phyloP scores from a whole-genome alignment of 352 stramenopile species.

The Globisporangium cystogenes region DNA sequence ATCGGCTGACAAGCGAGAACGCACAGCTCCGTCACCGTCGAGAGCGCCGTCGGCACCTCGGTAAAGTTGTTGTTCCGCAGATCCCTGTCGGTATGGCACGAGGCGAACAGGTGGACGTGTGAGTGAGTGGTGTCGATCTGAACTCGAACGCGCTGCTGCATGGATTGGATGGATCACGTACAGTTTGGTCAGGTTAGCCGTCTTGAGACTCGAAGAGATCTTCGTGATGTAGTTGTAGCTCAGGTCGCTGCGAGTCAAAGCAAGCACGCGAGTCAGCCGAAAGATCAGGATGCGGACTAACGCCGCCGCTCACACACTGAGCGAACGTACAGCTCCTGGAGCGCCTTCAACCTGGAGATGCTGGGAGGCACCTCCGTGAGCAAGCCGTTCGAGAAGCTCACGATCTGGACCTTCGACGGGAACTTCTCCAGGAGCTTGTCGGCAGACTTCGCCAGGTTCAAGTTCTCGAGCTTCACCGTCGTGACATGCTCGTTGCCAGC shows the following conservation, averaged over 20 bases:
- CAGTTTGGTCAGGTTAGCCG: neutral
- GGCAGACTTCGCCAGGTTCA: neutral
- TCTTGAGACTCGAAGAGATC: neutral
- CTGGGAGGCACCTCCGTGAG: neutral
- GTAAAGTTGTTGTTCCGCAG: neutral
- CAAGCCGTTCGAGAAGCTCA: neutral
- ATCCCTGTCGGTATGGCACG: neutral
- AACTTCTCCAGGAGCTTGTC: neutral
- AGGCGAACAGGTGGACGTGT: neutral
- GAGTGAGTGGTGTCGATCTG: neutral
- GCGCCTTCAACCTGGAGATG: neutral
- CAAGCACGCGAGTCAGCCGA: neutral
- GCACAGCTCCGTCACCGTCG: neutral
- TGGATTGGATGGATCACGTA: neutral
- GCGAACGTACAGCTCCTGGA: neutral
- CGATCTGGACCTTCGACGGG: neutral
- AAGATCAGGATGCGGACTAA: neutral
- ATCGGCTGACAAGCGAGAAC: neutral
- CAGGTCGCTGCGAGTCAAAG: neutral
- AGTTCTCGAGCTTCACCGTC: neutral
- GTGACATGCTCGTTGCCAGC: neutral
- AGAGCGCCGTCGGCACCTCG: neutral
- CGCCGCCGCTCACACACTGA: neutral
- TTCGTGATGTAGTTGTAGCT: conserved; percentile 1
- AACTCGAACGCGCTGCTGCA: no score